Conservation (phyloP, 345 rosid species). For the Eucalyptus polybractea region DNA sequence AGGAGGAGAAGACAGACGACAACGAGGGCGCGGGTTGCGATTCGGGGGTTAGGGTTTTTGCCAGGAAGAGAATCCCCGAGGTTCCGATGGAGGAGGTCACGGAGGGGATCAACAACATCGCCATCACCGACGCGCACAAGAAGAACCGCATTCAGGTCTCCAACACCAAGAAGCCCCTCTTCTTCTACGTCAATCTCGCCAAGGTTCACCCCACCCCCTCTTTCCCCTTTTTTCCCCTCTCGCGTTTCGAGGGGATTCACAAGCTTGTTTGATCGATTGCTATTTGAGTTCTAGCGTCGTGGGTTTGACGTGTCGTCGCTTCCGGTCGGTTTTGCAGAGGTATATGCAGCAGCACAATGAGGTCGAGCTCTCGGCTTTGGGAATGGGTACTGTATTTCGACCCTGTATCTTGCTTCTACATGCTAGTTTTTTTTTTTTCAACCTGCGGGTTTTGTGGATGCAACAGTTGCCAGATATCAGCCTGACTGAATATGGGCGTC, state of each 20-base stretch:
- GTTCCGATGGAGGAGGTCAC: constrained; percentile 2
- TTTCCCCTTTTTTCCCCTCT: not conserved
- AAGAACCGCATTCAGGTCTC: constrained; percentile 73
- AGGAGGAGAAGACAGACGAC: not conserved
- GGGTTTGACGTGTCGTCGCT: not conserved
- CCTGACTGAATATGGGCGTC: not conserved
- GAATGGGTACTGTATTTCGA: constrained; percentile 36
- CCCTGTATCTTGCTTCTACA: not conserved
- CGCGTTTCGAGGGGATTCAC: not conserved
- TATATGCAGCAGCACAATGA: constrained; percentile 61
- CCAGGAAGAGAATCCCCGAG: not conserved
- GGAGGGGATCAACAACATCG: constrained; percentile 9
- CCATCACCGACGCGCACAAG: constrained; percentile 14
- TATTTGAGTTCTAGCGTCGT: not conserved
- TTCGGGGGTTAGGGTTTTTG: not conserved
- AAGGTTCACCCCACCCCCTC: constrained; percentile 13
- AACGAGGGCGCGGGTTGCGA: not conserved
- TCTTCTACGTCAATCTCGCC: constrained; percentile 74
- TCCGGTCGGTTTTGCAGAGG: constrained; percentile 30
- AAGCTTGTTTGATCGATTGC: not conserved
- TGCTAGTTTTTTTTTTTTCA: not conserved
- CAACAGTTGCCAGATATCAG: not conserved
- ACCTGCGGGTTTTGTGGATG: not conserved
- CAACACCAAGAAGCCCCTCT: constrained; percentile 56
- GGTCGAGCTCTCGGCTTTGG: constrained; percentile 70